phyloP scores from a whole-genome alignment of 2,329 filamentous ascomycete species.

The Epichloe amarillans region DNA sequence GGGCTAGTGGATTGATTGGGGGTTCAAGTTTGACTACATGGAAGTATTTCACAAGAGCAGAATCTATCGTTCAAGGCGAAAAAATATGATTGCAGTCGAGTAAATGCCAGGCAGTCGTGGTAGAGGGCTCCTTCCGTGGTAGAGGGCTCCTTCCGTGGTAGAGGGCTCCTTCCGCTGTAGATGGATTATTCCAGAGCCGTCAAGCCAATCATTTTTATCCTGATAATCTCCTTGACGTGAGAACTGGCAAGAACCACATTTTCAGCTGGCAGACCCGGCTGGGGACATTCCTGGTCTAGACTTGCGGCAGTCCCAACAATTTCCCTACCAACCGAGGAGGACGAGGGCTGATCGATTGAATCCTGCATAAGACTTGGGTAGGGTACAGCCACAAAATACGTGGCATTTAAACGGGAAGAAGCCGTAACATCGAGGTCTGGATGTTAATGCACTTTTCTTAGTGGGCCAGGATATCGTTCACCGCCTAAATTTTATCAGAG shows the following conservation, averaged over 20 bases:
- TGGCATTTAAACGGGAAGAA: no score
- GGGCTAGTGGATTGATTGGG: no score
- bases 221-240: no score
- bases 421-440: no score
- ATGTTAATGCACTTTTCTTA: not conserved
- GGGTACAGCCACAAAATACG: not conserved
- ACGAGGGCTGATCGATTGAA: conserved; percentile 14
- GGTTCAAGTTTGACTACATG: no score
- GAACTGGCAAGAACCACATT: conserved; percentile 11
- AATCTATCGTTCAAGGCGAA: not conserved
- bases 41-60: no score
- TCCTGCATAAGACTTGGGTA: not conserved
- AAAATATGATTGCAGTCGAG: not conserved
- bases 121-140: not conserved
- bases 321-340: conserved; percentile 10
- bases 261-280: conserved; percentile 13
- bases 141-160: not conserved
- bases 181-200: no score
- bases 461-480: conserved; percentile 6
- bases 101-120: not conserved
- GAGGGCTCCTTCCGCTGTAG: not conserved
- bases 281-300: no score
- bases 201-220: no score
- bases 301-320: no score
- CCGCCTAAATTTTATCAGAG: conserved; percentile 16